A percentile compares a stretch with the other conserved stretches of the same genome.
These are phyloP conservation scores for Fraxinus baroniana DNA, from an alignment of 305 asterid genomes.

Conservation along the genomic window DNA sequence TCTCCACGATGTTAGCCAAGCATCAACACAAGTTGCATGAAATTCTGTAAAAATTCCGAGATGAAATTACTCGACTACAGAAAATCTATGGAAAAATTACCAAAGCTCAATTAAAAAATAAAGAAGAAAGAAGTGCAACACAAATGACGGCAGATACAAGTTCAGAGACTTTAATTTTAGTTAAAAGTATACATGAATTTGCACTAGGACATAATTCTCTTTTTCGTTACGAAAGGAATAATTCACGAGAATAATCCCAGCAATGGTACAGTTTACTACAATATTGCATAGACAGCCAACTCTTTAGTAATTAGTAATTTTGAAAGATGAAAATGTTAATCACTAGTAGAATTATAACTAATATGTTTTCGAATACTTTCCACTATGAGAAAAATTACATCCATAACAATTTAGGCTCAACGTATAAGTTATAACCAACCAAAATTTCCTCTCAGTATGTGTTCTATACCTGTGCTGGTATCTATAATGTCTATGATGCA, in stretches of 20 bases:
- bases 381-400: not conserved
- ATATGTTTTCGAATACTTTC: not conserved
- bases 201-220: not conserved
- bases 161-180: not conserved
- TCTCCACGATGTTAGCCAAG: constrained; percentile 98
- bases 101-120: not conserved
- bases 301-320: not conserved
- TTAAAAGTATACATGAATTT: not conserved
- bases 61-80: constrained; percentile 9
- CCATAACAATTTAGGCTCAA: not conserved
- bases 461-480: not conserved
- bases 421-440: not conserved
- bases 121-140: not conserved
- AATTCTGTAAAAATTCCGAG: constrained; percentile 50
- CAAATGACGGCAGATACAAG: not conserved
- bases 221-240: not conserved
- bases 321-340: not conserved
- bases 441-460: not conserved
- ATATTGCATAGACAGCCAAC: not conserved
- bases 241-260: not conserved
- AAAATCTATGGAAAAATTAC: not conserved
- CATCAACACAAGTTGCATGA: constrained; percentile 83
- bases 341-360: not conserved
- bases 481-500: not conserved
- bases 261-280: not conserved